Percentiles rank a stretch among this genome's conserved stretches.
Conservation (phyloP, 495 filamentous ascomycete species). For the Talaromyces adpressus region DNA sequence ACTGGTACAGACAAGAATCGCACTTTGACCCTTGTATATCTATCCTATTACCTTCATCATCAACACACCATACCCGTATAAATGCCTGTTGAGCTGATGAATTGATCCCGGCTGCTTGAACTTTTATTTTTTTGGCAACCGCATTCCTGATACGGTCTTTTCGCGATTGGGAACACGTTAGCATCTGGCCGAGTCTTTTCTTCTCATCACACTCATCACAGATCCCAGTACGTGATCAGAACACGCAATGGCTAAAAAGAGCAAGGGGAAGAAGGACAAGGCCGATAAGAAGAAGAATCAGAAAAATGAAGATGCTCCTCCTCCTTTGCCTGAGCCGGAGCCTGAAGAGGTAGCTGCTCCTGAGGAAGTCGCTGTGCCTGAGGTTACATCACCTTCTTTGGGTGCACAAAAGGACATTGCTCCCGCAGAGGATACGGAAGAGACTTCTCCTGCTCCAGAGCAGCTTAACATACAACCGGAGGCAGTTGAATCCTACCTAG, state of each 20-base stretch:
- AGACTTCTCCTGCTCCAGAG: neutral
- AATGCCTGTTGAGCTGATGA: neutral
- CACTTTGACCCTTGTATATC: slow-evolving; percentile 1
- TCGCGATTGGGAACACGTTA: slow-evolving; percentile 37
- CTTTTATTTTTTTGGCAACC: neutral
- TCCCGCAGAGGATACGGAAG: neutral
- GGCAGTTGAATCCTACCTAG: neutral
- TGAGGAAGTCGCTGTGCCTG: neutral
- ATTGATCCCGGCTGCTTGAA: neutral
- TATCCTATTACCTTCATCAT: neutral
- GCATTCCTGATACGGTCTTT: neutral
- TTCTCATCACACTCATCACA: slow-evolving; percentile 1
- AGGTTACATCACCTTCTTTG: neutral
- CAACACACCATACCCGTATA: slow-evolving; percentile 1
- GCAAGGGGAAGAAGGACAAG: slow-evolving; percentile 29
- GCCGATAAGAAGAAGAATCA: slow-evolving; percentile 30
- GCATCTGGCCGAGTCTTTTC: slow-evolving; percentile 11
- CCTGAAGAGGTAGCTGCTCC: neutral
- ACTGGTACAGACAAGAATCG: neutral
- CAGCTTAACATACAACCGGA: neutral
- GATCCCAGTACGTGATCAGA: slow-evolving; percentile 23
- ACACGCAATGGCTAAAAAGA: slow-evolving; percentile 24
- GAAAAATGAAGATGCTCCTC: slow-evolving; percentile 23
- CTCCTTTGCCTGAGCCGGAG: neutral
- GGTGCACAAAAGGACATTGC: neutral